Evolutionary conservation across 805 yeast species (phyloP).

Genomic region (Candida namnaoensis): DNA sequence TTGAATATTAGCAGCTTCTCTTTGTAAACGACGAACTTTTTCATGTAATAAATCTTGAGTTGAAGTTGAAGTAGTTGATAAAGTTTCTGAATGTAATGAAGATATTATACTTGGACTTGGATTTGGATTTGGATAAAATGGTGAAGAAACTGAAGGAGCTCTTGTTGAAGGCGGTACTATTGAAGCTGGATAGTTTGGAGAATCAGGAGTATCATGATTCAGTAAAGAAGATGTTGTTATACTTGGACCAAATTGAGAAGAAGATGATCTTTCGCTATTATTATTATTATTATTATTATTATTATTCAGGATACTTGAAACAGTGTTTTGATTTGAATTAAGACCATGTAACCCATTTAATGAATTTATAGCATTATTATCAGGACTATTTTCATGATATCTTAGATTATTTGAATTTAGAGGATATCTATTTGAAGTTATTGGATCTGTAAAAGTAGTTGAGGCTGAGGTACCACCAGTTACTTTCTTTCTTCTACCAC

Average conservation of each 20-base stretch:
- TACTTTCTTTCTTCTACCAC: slow-evolving; percentile 37
- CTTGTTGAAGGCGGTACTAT: not conserved
- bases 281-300: too few relatives aligned
- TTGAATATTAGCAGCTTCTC: slow-evolving; percentile 14
- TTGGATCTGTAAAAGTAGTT: too few relatives aligned
- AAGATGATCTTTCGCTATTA: not conserved
- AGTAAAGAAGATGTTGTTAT: not conserved
- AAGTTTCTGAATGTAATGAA: slow-evolving; percentile 4
- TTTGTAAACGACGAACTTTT: slow-evolving; percentile 13
- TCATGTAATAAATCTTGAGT: slow-evolving; percentile 8
- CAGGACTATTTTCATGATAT: not conserved
- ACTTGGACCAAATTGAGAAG: not conserved
- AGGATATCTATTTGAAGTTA: too few relatives aligned
- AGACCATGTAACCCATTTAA: not conserved
- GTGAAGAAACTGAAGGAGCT: not conserved
- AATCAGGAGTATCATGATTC: not conserved
- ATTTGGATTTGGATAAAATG: not conserved
- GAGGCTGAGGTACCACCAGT: not conserved
- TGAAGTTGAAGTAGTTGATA: not conserved
- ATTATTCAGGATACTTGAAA: not conserved
- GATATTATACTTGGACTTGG: not conserved
- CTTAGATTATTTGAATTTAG: too few relatives aligned
- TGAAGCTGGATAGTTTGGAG: not conserved
- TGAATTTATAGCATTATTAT: not conserved
- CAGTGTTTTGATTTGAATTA: not conserved